A percentile compares a stretch with the other conserved stretches of the same genome.
phyloP scores from a whole-genome alignment of 106 monocot species.

The Dendrobium nobile region DNA sequence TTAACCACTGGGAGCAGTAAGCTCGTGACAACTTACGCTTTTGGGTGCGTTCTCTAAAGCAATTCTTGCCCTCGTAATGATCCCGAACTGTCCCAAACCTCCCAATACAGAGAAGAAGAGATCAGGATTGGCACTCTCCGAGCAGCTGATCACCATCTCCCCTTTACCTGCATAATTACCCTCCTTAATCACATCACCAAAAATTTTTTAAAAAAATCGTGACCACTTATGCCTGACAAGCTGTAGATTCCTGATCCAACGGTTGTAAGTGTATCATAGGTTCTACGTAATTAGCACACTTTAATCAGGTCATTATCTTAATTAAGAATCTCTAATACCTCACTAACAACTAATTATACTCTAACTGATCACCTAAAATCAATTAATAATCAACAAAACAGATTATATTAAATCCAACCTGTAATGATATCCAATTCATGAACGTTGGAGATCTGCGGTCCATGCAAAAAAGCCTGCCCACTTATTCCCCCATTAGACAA shows the following conservation, averaged over 20 bases:
- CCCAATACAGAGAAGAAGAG: conserved; percentile 27
- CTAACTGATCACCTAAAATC: no score
- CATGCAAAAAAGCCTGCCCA: conserved; percentile 55
- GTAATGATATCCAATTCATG: conserved; percentile 52
- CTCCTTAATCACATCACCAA: no score
- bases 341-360: no score
- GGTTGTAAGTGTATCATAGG: no score
- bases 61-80: conserved; percentile 40
- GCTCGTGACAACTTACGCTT: background rate
- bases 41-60: conserved; percentile 14
- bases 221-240: no score
- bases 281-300: no score
- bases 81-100: conserved; percentile 39
- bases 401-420: conserved; percentile 11
- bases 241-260: no score
- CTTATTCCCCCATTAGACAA: conserved; percentile 57
- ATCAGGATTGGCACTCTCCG: conserved; percentile 11
- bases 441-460: conserved; percentile 70
- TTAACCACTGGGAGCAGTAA: no score
- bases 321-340: no score
- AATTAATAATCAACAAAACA: no score
- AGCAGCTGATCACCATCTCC: conserved; percentile 30
- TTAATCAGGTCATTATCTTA: no score
- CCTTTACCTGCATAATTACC: conserved; percentile 22
- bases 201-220: no score